A percentile compares a stretch with the other conserved stretches of the same genome.
phyloP scores from a whole-genome alignment of 2,329 filamentous ascomycete species.

The Dactylellina cionopaga region DNA sequence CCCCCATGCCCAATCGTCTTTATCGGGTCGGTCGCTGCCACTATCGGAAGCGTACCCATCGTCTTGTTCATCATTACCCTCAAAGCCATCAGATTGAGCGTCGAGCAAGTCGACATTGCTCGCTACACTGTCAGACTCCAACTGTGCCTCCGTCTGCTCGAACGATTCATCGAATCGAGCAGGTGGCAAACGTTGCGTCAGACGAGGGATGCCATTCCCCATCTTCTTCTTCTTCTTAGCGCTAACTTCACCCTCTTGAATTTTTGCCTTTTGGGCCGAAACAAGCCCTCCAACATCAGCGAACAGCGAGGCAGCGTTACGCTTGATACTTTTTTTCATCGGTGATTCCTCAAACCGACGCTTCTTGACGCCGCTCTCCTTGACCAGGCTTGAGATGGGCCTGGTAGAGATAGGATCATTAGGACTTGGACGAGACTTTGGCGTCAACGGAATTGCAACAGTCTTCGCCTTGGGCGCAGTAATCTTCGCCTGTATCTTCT shows the following conservation, averaged over 20 bases:
- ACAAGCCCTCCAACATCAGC: constrained; percentile 5
- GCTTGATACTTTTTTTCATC: constrained; percentile 25
- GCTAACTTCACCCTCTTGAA: background rate
- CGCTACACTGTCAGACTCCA: constrained; percentile 14
- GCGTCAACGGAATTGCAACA: constrained; percentile 15
- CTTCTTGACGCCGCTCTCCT: constrained; percentile 6
- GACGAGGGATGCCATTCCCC: background rate
- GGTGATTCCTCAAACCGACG: constrained; percentile 10
- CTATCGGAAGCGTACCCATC: constrained; percentile 49
- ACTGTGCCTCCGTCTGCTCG: constrained; percentile 9
- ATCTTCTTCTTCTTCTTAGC: constrained; percentile 1
- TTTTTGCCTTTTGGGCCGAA: background rate
- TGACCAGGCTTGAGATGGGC: background rate
- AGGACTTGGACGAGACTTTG: constrained; percentile 37
- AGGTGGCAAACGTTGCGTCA: constrained; percentile 24
- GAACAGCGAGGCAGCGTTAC: constrained; percentile 31
- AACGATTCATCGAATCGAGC: constrained; percentile 32
- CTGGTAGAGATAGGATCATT: constrained; percentile 14
- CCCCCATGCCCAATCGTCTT: constrained; percentile 46
- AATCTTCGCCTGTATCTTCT: constrained; percentile 9
- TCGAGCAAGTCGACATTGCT: constrained; percentile 45
- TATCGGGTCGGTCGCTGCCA: constrained; percentile 43
- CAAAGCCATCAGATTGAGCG: constrained; percentile 29
- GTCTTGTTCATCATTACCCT: constrained; percentile 17
- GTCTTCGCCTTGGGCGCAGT: background rate